These are phyloP conservation scores for Phyllosticta citribraziliensis DNA, from an alignment of 2,329 filamentous ascomycete genomes.

Conservation along the genomic window DNA sequence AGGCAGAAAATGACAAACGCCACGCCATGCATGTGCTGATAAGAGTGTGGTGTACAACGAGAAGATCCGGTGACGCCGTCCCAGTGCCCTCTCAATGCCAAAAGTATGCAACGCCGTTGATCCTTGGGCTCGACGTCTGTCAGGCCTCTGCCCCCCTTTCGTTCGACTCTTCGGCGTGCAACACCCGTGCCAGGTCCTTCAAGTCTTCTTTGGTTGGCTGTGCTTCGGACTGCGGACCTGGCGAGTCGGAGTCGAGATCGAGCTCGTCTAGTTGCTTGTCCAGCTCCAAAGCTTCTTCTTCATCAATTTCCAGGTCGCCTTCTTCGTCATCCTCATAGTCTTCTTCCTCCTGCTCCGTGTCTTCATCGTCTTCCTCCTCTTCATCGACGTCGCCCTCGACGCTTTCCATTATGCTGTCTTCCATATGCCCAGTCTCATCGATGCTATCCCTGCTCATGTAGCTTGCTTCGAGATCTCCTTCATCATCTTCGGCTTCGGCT, in stretches of 20 bases:
- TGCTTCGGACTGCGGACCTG: background rate
- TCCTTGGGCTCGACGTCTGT: background rate
- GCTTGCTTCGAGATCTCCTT: conserved; percentile 43
- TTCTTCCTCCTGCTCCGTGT: conserved; percentile 18
- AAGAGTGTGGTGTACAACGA: background rate
- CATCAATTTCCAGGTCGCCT: conserved; percentile 12
- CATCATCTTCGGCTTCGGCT: conserved; percentile 31
- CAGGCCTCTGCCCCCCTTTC: background rate
- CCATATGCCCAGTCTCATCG: conserved; percentile 34
- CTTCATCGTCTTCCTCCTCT: conserved; percentile 16
- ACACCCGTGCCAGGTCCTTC: background rate
- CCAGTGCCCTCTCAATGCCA: background rate
- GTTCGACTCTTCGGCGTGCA: background rate
- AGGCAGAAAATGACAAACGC: background rate
- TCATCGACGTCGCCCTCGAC: conserved; percentile 31
- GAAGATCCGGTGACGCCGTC: background rate
- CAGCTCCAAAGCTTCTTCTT: conserved; percentile 5
- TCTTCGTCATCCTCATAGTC: conserved; percentile 19
- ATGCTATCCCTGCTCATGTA: conserved; percentile 45
- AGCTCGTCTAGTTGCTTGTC: conserved; percentile 9
- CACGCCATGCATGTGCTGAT: background rate
- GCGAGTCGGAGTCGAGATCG: conserved; percentile 4
- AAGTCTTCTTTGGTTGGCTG: background rate
- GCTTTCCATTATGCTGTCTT: conserved; percentile 41
- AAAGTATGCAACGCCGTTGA: background rate